Evolutionary conservation across 2,329 filamentous ascomycete genomes (phyloP).

Genomic region (Talaromyces islandicus): DNA sequence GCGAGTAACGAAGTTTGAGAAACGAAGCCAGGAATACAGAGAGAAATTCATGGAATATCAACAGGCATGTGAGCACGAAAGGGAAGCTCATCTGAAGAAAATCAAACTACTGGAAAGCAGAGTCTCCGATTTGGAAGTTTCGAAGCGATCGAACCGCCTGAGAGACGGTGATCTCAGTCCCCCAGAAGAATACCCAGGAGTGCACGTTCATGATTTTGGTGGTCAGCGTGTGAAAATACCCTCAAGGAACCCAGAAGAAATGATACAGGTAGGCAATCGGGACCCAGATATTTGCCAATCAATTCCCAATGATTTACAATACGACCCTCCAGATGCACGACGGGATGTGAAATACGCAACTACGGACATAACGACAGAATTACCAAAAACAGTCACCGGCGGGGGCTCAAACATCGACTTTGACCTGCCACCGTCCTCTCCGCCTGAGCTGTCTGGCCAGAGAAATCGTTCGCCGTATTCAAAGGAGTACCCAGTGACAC

Average conservation of each 20-base stretch:
- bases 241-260: background rate
- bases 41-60: conserved; percentile 34
- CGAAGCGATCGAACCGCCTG: conserved; percentile 15
- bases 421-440: background rate
- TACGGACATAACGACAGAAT: background rate
- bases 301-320: background rate
- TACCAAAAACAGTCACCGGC: background rate
- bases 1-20: conserved; percentile 33
- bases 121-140: conserved; percentile 23
- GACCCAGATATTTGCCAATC: background rate
- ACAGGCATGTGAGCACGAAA: conserved; percentile 32
- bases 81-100: conserved; percentile 31
- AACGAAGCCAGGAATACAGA: conserved; percentile 35
- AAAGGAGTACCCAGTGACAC: background rate
- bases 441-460: background rate
- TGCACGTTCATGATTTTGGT: conserved; percentile 10
- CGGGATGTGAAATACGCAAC: conserved; percentile 7
- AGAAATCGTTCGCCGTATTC: background rate
- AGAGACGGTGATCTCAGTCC: conserved; percentile 20
- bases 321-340: conserved; percentile 17
- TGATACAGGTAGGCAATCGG: conserved; percentile 6
- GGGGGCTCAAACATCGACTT: background rate
- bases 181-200: conserved; percentile 23
- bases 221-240: background rate
- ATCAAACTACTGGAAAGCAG: conserved; percentile 31